These are phyloP conservation scores for Hypoxylon fuscum DNA, from an alignment of 495 filamentous ascomycete species.

Conservation along the genomic window DNA sequence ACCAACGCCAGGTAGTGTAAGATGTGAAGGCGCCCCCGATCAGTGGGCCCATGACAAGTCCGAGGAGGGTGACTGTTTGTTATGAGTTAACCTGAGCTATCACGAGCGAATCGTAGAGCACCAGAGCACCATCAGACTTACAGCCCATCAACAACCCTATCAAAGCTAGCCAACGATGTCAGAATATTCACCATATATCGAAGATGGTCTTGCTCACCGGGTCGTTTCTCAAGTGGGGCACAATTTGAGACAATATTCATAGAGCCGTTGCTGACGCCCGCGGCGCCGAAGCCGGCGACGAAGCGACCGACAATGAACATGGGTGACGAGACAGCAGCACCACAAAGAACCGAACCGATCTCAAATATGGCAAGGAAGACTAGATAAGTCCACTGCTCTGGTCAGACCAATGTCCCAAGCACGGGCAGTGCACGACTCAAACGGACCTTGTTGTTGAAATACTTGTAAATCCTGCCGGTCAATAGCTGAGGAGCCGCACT, in stretches of 20 bases:
- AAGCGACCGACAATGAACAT: slow-evolving; percentile 61
- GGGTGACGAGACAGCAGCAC: slow-evolving; percentile 53
- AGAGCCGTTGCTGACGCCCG: slow-evolving; percentile 57
- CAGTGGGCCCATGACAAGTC: slow-evolving; percentile 51
- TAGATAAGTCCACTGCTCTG: neutral
- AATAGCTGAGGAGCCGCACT: slow-evolving; percentile 48
- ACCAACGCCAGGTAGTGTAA: slow-evolving; percentile 57
- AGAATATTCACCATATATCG: too few relatives aligned
- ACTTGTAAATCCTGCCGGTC: slow-evolving; percentile 52
- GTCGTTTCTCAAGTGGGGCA: slow-evolving; percentile 52
- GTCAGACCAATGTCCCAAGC: too few relatives aligned
- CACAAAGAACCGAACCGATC: slow-evolving; percentile 61
- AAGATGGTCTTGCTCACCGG: slow-evolving; percentile 49
- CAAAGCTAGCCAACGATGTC: too few relatives aligned
- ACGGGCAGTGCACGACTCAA: too few relatives aligned
- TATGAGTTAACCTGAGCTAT: too few relatives aligned
- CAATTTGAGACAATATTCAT: slow-evolving; percentile 57
- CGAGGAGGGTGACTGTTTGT: too few relatives aligned
- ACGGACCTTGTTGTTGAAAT: slow-evolving; percentile 46
- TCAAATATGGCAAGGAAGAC: slow-evolving; percentile 51
- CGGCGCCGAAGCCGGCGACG: slow-evolving; percentile 56
- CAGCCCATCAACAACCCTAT: slow-evolving; percentile 30
- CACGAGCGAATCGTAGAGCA: too few relatives aligned
- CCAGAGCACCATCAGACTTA: too few relatives aligned
- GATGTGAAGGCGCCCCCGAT: slow-evolving; percentile 68